phyloP scores from a whole-genome alignment of 192 early-diverging fungal species.

The Thamnidium elegans region DNA sequence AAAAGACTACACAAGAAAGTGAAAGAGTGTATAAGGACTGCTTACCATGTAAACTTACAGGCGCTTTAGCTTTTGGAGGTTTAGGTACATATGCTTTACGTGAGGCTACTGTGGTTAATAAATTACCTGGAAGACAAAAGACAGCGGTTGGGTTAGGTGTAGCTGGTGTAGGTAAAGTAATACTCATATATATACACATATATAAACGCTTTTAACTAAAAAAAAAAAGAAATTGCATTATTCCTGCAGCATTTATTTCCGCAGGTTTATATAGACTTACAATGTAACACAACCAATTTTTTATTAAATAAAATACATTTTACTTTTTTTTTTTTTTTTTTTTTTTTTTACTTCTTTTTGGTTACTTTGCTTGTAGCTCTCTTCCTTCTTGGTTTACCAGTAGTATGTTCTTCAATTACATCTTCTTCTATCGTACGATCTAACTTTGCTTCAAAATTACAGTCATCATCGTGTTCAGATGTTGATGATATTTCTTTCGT shows the following conservation, averaged over 20 bases:
- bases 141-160: slow-evolving; percentile 34
- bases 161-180: slow-evolving; percentile 25
- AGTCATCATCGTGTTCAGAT: background rate
- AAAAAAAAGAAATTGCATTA: background rate
- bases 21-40: slow-evolving; percentile 33
- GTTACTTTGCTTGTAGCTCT: background rate
- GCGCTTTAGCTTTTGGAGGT: slow-evolving; percentile 27
- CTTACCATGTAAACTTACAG: slow-evolving; percentile 35
- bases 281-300: slow-evolving; percentile 11
- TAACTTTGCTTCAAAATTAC: background rate
- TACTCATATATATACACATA: background rate
- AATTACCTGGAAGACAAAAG: slow-evolving; percentile 15
- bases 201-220: background rate
- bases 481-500: too few relatives aligned
- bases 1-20: background rate
- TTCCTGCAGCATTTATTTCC: slow-evolving; percentile 28
- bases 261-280: slow-evolving; percentile 33
- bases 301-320: background rate
- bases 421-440: slow-evolving; percentile 3
- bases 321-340: background rate
- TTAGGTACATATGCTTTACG: slow-evolving; percentile 33
- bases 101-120: slow-evolving; percentile 23
- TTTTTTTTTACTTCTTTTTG: background rate
- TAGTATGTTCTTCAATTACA: slow-evolving; percentile 5
- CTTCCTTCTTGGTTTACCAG: background rate